Conservation (phyloP, 1,284 basidiomycete genomes). For the Austroboletus olivaceoglutinosus region DNA sequence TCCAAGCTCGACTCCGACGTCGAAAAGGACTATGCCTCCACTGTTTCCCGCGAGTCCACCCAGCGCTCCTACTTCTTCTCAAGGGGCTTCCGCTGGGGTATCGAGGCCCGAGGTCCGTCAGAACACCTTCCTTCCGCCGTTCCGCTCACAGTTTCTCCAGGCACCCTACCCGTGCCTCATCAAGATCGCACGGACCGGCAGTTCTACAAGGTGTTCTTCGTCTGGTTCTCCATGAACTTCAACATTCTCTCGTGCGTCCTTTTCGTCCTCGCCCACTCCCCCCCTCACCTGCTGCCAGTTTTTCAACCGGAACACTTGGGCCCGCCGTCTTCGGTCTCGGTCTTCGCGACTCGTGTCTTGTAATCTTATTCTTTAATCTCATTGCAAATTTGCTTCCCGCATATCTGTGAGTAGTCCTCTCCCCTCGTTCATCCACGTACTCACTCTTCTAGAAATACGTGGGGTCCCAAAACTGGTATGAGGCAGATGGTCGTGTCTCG, state of each 20-base stretch:
- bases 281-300: slow-evolving; percentile 34
- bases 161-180: slow-evolving; percentile 50
- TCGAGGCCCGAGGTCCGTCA: slow-evolving; percentile 29
- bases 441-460: slow-evolving; percentile 56
- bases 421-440: background rate
- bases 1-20: slow-evolving; percentile 24
- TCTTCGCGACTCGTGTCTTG: slow-evolving; percentile 67
- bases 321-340: slow-evolving; percentile 67
- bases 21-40: slow-evolving; percentile 31
- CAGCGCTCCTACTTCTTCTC: slow-evolving; percentile 1
- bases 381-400: slow-evolving; percentile 53
- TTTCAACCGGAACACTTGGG: slow-evolving; percentile 74
- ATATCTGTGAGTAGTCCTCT: slow-evolving; percentile 49
- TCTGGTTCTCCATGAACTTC: slow-evolving; percentile 72
- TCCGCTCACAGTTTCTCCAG: slow-evolving; percentile 27
- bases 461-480: slow-evolving; percentile 84
- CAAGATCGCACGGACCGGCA: slow-evolving; percentile 59
- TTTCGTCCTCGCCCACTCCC: background rate
- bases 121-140: fast-evolving
- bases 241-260: slow-evolving; percentile 67
- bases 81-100: slow-evolving; percentile 30
- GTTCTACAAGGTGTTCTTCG: slow-evolving; percentile 71
- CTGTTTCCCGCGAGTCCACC: slow-evolving; percentile 7
- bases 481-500: slow-evolving; percentile 85
- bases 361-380: slow-evolving; percentile 77